Percentiles rank a stretch among this genome's conserved stretches.
Evolutionary conservation across 306 rosid species (phyloP).

Genomic region (Urtica urens): DNA sequence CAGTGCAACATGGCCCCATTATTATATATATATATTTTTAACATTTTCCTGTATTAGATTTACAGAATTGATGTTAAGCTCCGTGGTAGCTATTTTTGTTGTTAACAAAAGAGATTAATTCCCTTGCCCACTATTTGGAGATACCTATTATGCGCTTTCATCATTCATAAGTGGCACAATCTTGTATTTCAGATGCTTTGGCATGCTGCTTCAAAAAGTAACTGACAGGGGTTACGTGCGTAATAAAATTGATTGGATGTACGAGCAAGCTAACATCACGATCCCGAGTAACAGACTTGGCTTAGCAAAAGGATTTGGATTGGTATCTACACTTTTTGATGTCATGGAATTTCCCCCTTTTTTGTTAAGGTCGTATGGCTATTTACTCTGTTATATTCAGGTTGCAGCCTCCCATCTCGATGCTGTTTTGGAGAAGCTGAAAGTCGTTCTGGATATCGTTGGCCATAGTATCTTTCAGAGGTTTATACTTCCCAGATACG

Average conservation of each 20-base stretch:
- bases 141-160: no score
- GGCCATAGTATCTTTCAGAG: conserved; percentile 76
- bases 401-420: conserved; percentile 98
- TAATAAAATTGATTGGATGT: conserved; percentile 83
- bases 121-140: no score
- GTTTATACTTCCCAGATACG: conserved; percentile 36
- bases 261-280: conserved; percentile 61
- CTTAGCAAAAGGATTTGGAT: conserved; percentile 93
- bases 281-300: conserved; percentile 87
- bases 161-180: conserved; percentile 2
- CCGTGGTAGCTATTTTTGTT: background rate
- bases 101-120: no score
- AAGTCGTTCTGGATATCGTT: conserved; percentile 77
- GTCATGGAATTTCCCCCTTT: conserved; percentile 20
- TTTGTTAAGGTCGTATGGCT: conserved; percentile 14
- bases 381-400: conserved; percentile 30
- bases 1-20: background rate
- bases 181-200: conserved; percentile 63
- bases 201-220: conserved; percentile 83
- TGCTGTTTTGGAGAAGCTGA: conserved; percentile 90
- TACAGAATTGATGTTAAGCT: conserved; percentile 9
- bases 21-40: background rate
- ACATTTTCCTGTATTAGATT: conserved; percentile 1
- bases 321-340: conserved; percentile 38
- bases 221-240: conserved; percentile 75